phyloP scores from a whole-genome alignment of 768 basidiomycete genomes.

The Roridomyces roridus region DNA sequence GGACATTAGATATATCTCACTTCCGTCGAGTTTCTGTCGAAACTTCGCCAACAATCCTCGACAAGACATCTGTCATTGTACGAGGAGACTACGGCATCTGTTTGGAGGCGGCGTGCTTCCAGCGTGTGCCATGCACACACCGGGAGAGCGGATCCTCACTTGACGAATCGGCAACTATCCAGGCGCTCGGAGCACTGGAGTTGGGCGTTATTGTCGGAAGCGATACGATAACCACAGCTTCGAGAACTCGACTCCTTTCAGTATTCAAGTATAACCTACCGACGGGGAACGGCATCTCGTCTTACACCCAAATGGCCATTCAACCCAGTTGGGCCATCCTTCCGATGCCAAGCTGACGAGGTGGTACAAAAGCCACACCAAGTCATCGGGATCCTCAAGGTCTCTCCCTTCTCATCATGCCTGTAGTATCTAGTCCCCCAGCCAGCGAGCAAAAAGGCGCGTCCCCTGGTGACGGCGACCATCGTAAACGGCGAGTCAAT shows the following conservation, averaged over 20 bases:
- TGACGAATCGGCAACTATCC: constrained; percentile 3
- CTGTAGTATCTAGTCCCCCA: not conserved
- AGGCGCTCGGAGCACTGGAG: too few species aligned
- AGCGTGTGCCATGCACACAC: not conserved
- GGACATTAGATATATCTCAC: too few species aligned
- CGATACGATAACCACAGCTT: not conserved
- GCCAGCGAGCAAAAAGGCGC: not conserved
- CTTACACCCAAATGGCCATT: not conserved
- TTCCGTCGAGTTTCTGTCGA: not conserved
- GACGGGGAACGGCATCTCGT: constrained; percentile 12
- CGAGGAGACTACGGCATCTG: constrained; percentile 15
- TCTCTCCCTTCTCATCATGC: not conserved
- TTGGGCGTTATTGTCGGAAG: not conserved
- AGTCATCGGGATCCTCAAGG: too few species aligned
- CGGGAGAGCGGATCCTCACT: not conserved
- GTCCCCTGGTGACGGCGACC: constrained; percentile 1
- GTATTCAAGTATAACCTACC: constrained; percentile 1
- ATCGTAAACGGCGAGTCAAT: constrained; percentile 14
- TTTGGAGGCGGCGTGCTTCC: not conserved
- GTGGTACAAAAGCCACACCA: too few species aligned
- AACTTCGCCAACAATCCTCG: not conserved
- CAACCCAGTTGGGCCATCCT: too few species aligned
- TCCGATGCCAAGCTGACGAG: too few species aligned
- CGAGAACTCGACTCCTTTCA: not conserved
- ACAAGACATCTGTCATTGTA: not conserved